Percentiles rank a stretch among this genome's conserved stretches.
These are phyloP conservation scores for Letharia columbiana DNA, from an alignment of 495 filamentous ascomycete genomes.

Conservation along the genomic window DNA sequence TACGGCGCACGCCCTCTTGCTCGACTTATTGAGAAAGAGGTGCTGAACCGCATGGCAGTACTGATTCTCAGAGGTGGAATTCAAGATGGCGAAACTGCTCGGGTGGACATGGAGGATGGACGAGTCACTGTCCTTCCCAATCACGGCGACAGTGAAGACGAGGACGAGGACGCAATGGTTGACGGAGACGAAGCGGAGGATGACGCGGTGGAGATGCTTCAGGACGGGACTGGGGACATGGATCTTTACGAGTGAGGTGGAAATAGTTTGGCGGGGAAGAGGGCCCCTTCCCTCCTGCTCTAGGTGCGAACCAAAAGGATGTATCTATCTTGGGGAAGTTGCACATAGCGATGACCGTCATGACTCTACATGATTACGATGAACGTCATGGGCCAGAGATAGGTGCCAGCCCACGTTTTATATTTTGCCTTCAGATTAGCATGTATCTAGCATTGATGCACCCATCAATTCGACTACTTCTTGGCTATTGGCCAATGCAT, in stretches of 20 bases:
- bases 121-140: conserved; percentile 76
- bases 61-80: conserved; percentile 79
- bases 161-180: conserved; percentile 59
- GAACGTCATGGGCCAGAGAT: background rate
- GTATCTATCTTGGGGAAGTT: background rate
- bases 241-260: conserved; percentile 55
- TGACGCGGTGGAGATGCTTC: conserved; percentile 58
- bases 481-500: background rate
- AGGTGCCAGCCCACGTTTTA: background rate
- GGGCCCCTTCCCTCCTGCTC: background rate
- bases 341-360: conserved; percentile 8
- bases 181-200: conserved; percentile 63
- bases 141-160: conserved; percentile 58
- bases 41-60: conserved; percentile 85
- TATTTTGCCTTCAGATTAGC: background rate
- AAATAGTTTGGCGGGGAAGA: background rate
- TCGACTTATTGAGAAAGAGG: conserved; percentile 89
- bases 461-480: background rate
- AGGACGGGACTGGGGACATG: conserved; percentile 55
- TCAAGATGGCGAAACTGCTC: conserved; percentile 72
- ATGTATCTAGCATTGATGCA: background rate
- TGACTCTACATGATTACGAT: background rate
- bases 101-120: conserved; percentile 66
- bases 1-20: conserved; percentile 87
- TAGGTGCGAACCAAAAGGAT: too few species aligned